These are phyloP conservation scores for Ciborinia camelliae DNA, from an alignment of 2,329 filamentous ascomycete species.

Conservation along the genomic window DNA sequence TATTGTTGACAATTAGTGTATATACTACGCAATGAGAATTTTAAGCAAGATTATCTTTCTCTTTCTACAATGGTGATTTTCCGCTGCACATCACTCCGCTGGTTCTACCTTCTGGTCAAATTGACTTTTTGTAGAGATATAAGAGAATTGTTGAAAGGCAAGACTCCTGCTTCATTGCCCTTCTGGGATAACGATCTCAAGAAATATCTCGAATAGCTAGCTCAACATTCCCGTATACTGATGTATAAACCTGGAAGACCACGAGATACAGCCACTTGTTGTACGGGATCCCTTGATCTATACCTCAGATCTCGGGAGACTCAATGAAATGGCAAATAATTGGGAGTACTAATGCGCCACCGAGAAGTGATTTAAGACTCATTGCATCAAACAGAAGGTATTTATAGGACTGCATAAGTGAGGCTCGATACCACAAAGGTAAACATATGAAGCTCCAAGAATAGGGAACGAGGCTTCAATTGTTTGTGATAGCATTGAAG, in stretches of 20 bases:
- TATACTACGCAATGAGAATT: conserved; percentile 28
- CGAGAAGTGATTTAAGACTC: neutral
- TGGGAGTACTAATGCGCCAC: neutral
- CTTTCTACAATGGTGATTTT: neutral
- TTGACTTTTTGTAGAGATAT: neutral
- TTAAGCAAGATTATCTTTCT: neutral
- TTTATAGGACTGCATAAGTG: neutral
- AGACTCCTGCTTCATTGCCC: neutral
- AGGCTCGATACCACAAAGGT: neutral
- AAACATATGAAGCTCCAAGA: neutral
- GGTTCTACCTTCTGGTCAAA: neutral
- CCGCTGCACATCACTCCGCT: neutral
- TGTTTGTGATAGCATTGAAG: neutral
- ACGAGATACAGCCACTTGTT: neutral
- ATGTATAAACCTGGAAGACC: neutral
- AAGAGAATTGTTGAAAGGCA: neutral
- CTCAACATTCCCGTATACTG: neutral
- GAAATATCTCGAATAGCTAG: neutral
- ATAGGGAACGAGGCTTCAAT: neutral
- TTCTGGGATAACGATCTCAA: neutral
- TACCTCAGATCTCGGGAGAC: neutral
- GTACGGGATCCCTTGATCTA: neutral
- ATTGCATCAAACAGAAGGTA: neutral
- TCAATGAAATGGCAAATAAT: neutral
- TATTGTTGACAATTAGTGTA: conserved; percentile 25